phyloP scores from a whole-genome alignment of 2,329 filamentous ascomycete genomes.

The Talaromyces sp. region DNA sequence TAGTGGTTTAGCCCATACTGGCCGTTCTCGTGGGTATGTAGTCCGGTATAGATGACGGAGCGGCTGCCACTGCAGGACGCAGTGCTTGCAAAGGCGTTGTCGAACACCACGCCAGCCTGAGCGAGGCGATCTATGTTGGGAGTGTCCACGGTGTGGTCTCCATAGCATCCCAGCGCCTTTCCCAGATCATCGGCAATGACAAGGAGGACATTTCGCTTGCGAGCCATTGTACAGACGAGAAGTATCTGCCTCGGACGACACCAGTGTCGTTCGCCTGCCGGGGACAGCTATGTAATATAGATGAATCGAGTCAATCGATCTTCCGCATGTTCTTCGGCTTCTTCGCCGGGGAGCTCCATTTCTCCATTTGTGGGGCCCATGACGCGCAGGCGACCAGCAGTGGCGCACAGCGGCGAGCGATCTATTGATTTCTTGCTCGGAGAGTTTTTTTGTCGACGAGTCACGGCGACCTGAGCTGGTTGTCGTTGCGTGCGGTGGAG shows the following conservation, averaged over 20 bases:
- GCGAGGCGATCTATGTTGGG: constrained; percentile 41
- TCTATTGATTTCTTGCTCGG: background rate
- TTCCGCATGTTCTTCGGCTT: background rate
- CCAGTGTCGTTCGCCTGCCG: background rate
- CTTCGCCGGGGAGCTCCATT: background rate
- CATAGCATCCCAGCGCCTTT: constrained; percentile 32
- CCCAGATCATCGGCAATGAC: constrained; percentile 43
- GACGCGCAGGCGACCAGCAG: background rate
- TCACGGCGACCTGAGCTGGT: background rate
- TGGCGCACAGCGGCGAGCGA: background rate
- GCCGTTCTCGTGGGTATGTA: constrained; percentile 45
- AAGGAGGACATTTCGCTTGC: constrained; percentile 31
- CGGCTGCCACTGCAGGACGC: constrained; percentile 47
- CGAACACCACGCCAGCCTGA: constrained; percentile 31
- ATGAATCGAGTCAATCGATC: background rate
- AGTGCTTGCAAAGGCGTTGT: constrained; percentile 14
- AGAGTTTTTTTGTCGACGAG: background rate
- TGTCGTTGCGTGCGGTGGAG: background rate
- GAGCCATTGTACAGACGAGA: background rate
- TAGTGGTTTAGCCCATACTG: constrained; percentile 41
- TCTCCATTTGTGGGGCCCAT: background rate
- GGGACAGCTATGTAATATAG: background rate
- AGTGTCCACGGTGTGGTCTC: constrained; percentile 20
- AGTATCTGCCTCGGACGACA: background rate
- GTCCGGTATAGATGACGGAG: constrained; percentile 46